Evolutionary conservation across 306 rosid species (phyloP), one percentile per base, ranked within the genome.

Genomic region (Cucumis cinereus): DNA sequence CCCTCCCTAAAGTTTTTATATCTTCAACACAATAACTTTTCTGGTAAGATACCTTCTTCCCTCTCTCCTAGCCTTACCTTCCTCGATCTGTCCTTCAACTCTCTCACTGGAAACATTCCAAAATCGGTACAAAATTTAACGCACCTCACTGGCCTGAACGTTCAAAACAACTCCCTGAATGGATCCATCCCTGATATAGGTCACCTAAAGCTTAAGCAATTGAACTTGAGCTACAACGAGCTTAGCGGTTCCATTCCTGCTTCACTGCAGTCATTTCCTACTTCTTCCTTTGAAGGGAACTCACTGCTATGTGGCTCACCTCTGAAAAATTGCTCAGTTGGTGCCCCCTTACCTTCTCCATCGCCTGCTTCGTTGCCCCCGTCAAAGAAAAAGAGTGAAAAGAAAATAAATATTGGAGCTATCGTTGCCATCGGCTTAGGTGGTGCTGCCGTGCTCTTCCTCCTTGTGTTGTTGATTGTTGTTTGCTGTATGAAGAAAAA

Each of bases 61-160:
- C 56, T 93, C 20, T 79, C 91, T 53, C 87, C 85, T 10, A 56
- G 12, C 6, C 92, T 93, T 83, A 54, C 70, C 26, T 50, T 85
- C 61, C 93, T 93, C 60, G 97, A 93, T 83, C 78, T 93, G 74
- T 91, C 98, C n/a, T 72, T 79, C 79, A 93, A 93, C 88, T 84
- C 82, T 53, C 83, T 93, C 76, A 89, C 85, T 0, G 97, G 98
- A 41, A 36, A 79, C 58, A 89, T 93, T 80, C 93, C 98, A 49
- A 19, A 74, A 16, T 23, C 70, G 22, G 35, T 90, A 75, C 86
- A 77, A 64, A 90, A 83, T 77, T 81, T 88, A 79, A 81, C 88
- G 4, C 79, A 59, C 41, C 92, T 93, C 56, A 80, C 59, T 58
- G 81, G 85, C 54, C 77, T 93, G 22, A 62, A 82, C 80, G 92